Conservation (phyloP, 129 eudicot species). For the Tanacetum coccineum region DNA sequence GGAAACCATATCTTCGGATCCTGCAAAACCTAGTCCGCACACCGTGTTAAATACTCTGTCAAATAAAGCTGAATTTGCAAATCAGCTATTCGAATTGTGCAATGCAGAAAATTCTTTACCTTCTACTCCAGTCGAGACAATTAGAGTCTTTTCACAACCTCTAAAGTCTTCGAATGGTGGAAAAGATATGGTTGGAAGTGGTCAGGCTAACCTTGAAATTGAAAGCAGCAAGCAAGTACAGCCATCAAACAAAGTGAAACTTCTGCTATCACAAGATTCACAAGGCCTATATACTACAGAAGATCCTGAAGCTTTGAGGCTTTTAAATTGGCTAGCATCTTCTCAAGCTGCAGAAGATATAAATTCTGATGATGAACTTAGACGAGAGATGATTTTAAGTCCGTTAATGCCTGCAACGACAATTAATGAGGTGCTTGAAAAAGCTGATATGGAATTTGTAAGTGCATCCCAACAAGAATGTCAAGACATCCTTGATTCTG, state of each 20-base stretch:
- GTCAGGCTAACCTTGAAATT: not conserved
- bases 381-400: constrained; percentile 66
- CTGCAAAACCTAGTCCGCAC: constrained; percentile 67
- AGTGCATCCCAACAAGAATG: constrained; percentile 91
- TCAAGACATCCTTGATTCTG: constrained; percentile 95
- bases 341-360: constrained; percentile 96
- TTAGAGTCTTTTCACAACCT: constrained; percentile 22
- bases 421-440: constrained; percentile 71
- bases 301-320: constrained; percentile 77
- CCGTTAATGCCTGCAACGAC: constrained; percentile 79
- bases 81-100: constrained; percentile 42
- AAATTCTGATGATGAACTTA: constrained; percentile 97
- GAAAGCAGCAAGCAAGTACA: constrained; percentile 22
- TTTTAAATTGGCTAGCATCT: constrained; percentile 96
- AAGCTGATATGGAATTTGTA: constrained; percentile 74
- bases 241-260: constrained; percentile 22
- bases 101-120: constrained; percentile 31
- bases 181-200: constrained; percentile 31
- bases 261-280: constrained; percentile 18
- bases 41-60: constrained; percentile 51
- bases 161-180: constrained; percentile 25
- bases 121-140: constrained; percentile 28
- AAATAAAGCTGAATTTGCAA: constrained; percentile 44
- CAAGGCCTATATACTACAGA: constrained; percentile 26
- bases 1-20: constrained; percentile 42